Percentiles rank a stretch among this genome's conserved stretches.
Conservation (phyloP, 2,329 filamentous ascomycete species). For the Atkinsonella hypoxylon region DNA sequence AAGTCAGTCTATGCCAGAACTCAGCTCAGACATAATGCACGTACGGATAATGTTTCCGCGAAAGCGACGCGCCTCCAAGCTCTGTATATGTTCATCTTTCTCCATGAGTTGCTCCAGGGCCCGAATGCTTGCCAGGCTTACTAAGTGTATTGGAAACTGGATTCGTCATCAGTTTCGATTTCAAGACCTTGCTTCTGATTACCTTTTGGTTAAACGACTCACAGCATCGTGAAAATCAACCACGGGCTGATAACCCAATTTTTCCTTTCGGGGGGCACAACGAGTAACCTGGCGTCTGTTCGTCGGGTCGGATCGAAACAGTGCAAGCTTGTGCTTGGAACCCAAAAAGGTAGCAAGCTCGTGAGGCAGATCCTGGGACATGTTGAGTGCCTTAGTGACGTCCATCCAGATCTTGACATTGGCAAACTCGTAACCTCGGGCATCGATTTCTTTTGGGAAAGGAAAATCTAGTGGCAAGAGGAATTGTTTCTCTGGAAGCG, state of each 20-base stretch:
- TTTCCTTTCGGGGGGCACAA: conserved; percentile 45
- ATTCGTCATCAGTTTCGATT: not conserved
- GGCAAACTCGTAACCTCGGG: conserved; percentile 46
- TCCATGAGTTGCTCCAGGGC: conserved; percentile 46
- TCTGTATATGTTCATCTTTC: conserved; percentile 32
- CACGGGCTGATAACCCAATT: conserved; percentile 50
- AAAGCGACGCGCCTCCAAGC: conserved; percentile 52
- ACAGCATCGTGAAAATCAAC: conserved; percentile 61
- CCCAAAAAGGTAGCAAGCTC: conserved; percentile 57
- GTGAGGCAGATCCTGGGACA: conserved; percentile 44
- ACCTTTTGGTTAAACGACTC: conserved; percentile 19
- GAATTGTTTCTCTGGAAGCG: conserved; percentile 50
- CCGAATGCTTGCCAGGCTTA: conserved; percentile 53
- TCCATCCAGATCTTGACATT: conserved; percentile 57
- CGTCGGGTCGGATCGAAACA: conserved; percentile 56
- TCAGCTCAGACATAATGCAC: conserved; percentile 6
- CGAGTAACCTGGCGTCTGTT: conserved; percentile 46
- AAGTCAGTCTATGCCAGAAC: conserved; percentile 2
- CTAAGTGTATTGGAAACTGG: conserved; percentile 57
- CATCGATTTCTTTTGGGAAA: conserved; percentile 40
- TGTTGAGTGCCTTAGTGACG: conserved; percentile 39
- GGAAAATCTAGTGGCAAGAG: conserved; percentile 54
- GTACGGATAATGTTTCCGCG: conserved; percentile 59
- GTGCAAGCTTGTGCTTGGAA: conserved; percentile 48
- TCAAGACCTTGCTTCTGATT: not conserved